These are phyloP conservation scores for Fusarium pseudoanthophilum DNA, from an alignment of 2,329 filamentous ascomycete species.

Conservation along the genomic window DNA sequence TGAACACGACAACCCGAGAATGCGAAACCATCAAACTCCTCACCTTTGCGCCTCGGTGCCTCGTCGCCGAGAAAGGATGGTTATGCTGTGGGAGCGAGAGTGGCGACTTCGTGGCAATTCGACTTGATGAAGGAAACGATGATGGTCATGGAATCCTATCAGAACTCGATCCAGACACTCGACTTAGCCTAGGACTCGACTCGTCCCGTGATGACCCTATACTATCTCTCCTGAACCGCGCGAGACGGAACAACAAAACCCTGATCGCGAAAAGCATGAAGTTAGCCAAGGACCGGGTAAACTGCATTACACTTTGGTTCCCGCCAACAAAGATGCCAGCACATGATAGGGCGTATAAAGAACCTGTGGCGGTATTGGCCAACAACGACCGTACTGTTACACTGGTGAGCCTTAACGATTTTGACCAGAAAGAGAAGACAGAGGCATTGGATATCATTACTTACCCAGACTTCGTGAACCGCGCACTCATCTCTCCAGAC, in stretches of 20 bases:
- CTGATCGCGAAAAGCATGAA: conserved; percentile 63
- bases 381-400: conserved; percentile 94
- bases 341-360: conserved; percentile 55
- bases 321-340: conserved; percentile 53
- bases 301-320: conserved; percentile 74
- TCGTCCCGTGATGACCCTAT: conserved; percentile 49
- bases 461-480: conserved; percentile 89
- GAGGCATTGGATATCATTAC: conserved; percentile 75
- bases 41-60: conserved; percentile 81
- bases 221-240: conserved; percentile 52
- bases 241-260: conserved; percentile 55
- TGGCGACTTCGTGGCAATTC: conserved; percentile 87
- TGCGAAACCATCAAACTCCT: conserved; percentile 78
- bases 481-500: conserved; percentile 92
- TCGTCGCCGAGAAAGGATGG: conserved; percentile 88
- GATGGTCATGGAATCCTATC: conserved; percentile 40
- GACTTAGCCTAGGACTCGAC: conserved; percentile 47
- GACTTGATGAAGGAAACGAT: conserved; percentile 59
- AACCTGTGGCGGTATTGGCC: conserved; percentile 75
- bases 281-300: conserved; percentile 70
- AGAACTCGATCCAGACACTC: conserved; percentile 50
- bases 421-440: conserved; percentile 54
- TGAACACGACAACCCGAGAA: conserved; percentile 75
- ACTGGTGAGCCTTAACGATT: conserved; percentile 79
- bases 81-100: conserved; percentile 89